A percentile compares a stretch with the other conserved stretches of the same genome.
These are phyloP conservation scores for Tripidium arundinaceum DNA, from an alignment of 202 grass and related monocot species.

Conservation along the genomic window DNA sequence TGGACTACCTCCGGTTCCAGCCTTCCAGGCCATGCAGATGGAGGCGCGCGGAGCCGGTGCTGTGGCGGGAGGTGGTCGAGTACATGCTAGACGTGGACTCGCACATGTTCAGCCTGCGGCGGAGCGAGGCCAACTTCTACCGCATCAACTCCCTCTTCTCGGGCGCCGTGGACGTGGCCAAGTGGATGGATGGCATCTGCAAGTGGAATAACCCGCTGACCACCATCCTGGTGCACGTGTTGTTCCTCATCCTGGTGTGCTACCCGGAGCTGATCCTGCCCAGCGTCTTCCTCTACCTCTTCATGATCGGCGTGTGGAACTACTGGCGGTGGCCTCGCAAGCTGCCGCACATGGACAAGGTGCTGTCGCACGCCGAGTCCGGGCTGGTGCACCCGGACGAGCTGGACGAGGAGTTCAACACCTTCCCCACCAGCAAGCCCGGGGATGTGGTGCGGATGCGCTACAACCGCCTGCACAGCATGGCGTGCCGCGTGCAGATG, in stretches of 20 bases:
- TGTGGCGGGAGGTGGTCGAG: conserved; percentile 85
- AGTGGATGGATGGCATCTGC: conserved; percentile 72
- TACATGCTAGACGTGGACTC: conserved; percentile 99
- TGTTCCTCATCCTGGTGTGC: conserved; percentile 81
- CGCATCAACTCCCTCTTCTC: conserved; percentile 71
- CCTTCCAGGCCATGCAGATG: conserved; percentile 86
- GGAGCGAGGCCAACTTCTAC: conserved; percentile 98
- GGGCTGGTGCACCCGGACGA: conserved; percentile 59
- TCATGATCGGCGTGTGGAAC: conserved; percentile 91
- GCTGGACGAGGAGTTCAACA: conserved; percentile 97
- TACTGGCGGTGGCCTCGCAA: conserved; percentile 55
- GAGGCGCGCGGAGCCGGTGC: conserved; percentile 68
- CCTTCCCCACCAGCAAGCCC: conserved; percentile 75
- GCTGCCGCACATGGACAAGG: conserved; percentile 93
- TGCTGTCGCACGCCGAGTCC: conserved; percentile 83
- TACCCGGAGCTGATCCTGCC: conserved; percentile 97
- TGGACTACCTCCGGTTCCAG: conserved; percentile 87
- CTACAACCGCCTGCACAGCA: conserved; percentile 72
- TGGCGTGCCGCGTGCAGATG: conserved; percentile 68
- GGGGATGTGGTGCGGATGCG: conserved; percentile 56
- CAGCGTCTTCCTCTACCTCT: conserved; percentile 92
- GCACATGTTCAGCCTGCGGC: conserved; percentile 93
- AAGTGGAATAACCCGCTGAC: conserved; percentile 78
- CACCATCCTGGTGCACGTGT: conserved; percentile 71
- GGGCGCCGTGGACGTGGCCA: conserved; percentile 37